Conservation (phyloP, 2,329 filamentous ascomycete species). For the Trichoderma breve region DNA sequence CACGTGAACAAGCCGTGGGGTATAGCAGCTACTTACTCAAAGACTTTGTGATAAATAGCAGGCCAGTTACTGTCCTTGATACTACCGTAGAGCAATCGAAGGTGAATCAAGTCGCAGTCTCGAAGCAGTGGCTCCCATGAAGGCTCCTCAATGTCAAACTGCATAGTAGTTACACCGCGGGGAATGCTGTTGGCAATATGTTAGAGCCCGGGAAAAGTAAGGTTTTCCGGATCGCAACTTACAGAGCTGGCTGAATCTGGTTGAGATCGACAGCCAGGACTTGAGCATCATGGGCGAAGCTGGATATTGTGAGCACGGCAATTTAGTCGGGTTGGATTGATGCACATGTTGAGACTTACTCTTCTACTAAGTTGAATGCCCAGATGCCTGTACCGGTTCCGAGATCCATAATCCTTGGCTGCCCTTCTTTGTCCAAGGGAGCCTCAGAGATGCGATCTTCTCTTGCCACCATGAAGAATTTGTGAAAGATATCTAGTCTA, state of each 20-base stretch:
- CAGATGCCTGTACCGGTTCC: constrained; percentile 91
- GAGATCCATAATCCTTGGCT: constrained; percentile 57
- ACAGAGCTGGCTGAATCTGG: constrained; percentile 41
- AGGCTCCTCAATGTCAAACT: constrained; percentile 73
- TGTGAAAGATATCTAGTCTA: constrained; percentile 79
- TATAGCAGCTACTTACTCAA: constrained; percentile 49
- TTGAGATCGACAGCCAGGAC: constrained; percentile 42
- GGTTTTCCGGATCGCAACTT: constrained; percentile 20
- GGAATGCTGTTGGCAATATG: constrained; percentile 58
- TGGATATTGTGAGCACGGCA: constrained; percentile 19
- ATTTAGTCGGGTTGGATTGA: neutral
- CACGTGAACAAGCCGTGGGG: neutral
- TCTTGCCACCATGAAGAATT: constrained; percentile 67
- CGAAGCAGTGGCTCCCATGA: constrained; percentile 51
- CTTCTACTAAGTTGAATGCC: constrained; percentile 76
- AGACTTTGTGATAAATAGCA: constrained; percentile 68
- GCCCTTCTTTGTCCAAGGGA: constrained; percentile 22
- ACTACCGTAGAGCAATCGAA: constrained; percentile 76
- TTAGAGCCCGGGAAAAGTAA: constrained; percentile 21
- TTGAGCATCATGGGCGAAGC: constrained; percentile 28
- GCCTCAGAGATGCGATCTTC: constrained; percentile 36
- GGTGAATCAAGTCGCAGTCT: constrained; percentile 78
- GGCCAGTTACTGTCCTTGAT: constrained; percentile 68
- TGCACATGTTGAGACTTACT: constrained; percentile 49
- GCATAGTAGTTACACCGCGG: constrained; percentile 52